Conservation (phyloP, 75 land plant species). For the Cryptomeria japonica region DNA sequence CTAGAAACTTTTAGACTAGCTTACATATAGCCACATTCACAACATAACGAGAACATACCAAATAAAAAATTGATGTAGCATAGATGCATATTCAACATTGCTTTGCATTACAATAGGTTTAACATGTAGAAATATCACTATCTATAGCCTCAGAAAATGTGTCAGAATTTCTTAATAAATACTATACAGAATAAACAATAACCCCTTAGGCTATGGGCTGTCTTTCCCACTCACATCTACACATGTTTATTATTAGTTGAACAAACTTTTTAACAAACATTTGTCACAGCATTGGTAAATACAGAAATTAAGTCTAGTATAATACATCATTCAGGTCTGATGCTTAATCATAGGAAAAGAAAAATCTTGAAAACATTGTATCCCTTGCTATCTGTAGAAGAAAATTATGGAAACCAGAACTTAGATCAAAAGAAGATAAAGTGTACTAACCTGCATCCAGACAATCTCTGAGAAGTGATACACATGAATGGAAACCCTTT, state of each 20-base stretch:
- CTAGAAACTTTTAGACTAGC: background rate
- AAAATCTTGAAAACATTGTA: background rate
- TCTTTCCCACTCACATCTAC: background rate
- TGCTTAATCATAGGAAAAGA: background rate
- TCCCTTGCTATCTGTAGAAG: background rate
- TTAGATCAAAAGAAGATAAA: background rate
- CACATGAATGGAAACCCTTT: conserved; percentile 80
- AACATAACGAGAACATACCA: background rate
- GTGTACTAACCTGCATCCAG: conserved; percentile 78
- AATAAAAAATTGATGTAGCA: background rate
- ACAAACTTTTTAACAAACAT: background rate
- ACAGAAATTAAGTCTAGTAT: background rate
- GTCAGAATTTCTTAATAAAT: background rate
- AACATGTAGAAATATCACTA: background rate
- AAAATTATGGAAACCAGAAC: background rate
- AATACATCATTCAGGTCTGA: background rate
- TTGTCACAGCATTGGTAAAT: background rate
- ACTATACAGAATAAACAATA: background rate
- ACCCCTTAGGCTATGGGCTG: background rate
- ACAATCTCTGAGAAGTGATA: conserved; percentile 60
- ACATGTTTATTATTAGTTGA: background rate
- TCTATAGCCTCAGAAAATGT: background rate
- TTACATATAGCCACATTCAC: background rate
- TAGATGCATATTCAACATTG: background rate
- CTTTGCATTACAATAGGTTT: background rate